phyloP scores from a whole-genome alignment of 495 filamentous ascomycete genomes.

The Aspergillus campestris region DNA sequence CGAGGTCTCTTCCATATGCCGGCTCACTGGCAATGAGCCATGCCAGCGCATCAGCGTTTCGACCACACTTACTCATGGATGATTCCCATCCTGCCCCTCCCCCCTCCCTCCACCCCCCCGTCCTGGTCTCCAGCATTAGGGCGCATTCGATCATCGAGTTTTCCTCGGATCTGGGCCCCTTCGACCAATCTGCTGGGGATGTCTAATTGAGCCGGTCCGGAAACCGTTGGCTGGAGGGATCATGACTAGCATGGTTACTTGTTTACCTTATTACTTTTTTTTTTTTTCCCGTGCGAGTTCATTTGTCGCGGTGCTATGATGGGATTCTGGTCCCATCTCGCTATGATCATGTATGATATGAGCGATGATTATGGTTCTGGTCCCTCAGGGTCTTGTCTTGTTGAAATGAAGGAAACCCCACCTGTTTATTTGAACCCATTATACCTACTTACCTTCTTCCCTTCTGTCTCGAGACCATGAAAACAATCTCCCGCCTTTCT shows the following conservation, averaged over 20 bases:
- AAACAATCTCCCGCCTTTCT: slow-evolving; percentile 11
- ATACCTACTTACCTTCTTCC: slow-evolving; percentile 7
- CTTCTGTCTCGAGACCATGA: not conserved
- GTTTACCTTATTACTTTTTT: slow-evolving; percentile 4
- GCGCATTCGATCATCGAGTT: slow-evolving; percentile 11
- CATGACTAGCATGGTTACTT: not conserved
- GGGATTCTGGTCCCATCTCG: no score
- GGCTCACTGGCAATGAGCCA: slow-evolving; percentile 65
- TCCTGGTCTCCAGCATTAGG: not conserved
- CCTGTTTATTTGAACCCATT: slow-evolving; percentile 19
- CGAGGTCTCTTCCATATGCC: slow-evolving; percentile 44
- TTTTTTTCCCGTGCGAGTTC: not conserved
- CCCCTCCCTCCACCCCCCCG: no score
- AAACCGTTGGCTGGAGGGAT: slow-evolving; percentile 2
- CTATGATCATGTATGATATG: no score
- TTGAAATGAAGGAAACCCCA: slow-evolving; percentile 7
- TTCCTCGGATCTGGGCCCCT: slow-evolving; percentile 6
- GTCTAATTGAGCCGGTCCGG: slow-evolving; percentile 5
- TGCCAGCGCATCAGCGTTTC: slow-evolving; percentile 81
- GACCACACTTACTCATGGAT: slow-evolving; percentile 4
- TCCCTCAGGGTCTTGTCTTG: not conserved
- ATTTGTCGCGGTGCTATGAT: no score
- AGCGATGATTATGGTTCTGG: no score
- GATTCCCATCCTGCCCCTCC: no score
- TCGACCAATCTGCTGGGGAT: slow-evolving; percentile 12